phyloP scores from a whole-genome alignment of 768 basidiomycete genomes.

The Exsudoporus frostii region DNA sequence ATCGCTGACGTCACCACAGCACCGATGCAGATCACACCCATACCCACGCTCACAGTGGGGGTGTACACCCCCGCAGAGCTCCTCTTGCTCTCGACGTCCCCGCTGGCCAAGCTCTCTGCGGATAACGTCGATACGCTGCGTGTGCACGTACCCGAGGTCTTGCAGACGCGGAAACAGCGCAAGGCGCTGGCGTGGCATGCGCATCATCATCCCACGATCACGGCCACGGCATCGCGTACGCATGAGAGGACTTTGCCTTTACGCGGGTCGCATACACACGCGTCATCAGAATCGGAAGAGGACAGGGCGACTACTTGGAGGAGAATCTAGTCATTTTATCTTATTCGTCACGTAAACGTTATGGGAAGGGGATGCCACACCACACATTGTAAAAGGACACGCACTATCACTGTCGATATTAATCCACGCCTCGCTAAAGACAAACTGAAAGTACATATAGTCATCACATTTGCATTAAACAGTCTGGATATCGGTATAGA shows the following conservation, averaged over 20 bases:
- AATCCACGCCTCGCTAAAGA: neutral
- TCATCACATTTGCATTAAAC: neutral
- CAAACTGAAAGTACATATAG: neutral
- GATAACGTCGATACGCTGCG: conserved; percentile 11
- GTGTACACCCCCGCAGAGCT: conserved; percentile 29
- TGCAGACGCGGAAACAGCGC: conserved; percentile 26
- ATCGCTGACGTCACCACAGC: neutral
- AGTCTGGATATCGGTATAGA: neutral
- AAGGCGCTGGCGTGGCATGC: conserved; percentile 24
- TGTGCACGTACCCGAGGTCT: conserved; percentile 24
- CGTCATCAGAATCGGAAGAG: conserved; percentile 19
- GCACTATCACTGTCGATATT: neutral
- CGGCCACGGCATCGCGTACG: neutral
- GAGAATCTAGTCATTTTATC: neutral
- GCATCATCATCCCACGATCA: neutral
- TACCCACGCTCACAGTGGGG: neutral
- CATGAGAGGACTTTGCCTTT: conserved; percentile 1
- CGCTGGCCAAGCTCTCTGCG: conserved; percentile 13
- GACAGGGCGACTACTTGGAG: conserved; percentile 17
- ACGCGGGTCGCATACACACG: conserved; percentile 6
- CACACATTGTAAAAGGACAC: neutral
- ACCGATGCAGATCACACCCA: no score
- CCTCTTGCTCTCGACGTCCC: conserved; percentile 22
- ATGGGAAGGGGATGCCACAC: neutral
- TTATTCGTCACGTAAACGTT: neutral